Conservation (phyloP, 352 stramenopile species). For the Globisporangium uncinulatum region DNA sequence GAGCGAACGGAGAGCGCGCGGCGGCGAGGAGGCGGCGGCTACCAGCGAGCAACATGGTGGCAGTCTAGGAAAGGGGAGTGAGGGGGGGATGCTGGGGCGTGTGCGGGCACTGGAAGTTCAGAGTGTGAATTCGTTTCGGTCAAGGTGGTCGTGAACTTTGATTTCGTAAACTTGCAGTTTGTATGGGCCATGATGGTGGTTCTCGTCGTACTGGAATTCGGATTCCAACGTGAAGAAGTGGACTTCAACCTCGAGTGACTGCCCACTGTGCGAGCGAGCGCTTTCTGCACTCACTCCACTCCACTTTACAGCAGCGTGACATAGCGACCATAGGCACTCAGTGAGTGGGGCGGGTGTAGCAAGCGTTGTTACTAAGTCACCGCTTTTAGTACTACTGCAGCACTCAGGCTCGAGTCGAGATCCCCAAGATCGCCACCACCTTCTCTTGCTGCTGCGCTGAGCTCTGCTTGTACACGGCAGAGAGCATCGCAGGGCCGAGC, state of each 20-base stretch:
- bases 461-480: constrained; percentile 40
- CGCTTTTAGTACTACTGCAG: too few species aligned
- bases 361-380: too few species aligned
- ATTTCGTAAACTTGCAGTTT: too few species aligned
- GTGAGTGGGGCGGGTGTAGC: too few species aligned
- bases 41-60: background rate
- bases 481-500: constrained; percentile 17
- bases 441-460: constrained; percentile 51
- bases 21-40: background rate
- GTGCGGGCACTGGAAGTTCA: background rate
- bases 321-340: too few species aligned
- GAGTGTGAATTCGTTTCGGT: too few species aligned
- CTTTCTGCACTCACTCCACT: too few species aligned
- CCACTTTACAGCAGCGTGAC: too few species aligned
- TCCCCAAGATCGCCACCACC: constrained; percentile 36
- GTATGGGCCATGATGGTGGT: too few species aligned
- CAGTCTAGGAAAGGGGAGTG: background rate
- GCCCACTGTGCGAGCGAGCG: too few species aligned
- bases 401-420: constrained; percentile 2
- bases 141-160: too few species aligned
- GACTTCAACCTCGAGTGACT: background rate
- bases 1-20: background rate
- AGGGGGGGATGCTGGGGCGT: background rate
- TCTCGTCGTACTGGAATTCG: too few species aligned
- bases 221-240: background rate